Conservation (phyloP, 768 basidiomycete species). For the Pholiota conissans region DNA sequence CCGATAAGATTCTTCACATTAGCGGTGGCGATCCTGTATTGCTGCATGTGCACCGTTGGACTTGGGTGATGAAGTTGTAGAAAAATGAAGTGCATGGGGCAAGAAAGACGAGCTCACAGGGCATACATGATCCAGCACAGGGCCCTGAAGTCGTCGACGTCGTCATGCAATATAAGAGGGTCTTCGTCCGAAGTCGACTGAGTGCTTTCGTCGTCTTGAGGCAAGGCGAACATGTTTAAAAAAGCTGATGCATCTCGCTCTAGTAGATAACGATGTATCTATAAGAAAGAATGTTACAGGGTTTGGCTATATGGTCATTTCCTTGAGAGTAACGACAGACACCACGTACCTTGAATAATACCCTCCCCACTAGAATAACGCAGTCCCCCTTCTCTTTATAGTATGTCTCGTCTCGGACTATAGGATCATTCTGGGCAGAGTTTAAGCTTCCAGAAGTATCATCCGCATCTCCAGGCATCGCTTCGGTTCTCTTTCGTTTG, state of each 20-base stretch:
- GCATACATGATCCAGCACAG: constrained; percentile 22
- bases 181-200: constrained; percentile 6
- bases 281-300: neutral
- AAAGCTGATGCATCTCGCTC: constrained; percentile 15
- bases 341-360: constrained; percentile 15
- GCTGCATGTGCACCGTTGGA: neutral
- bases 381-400: constrained; percentile 13
- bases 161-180: constrained; percentile 15
- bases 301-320: too few relatives aligned
- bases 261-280: constrained; percentile 15
- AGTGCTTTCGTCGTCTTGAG: neutral
- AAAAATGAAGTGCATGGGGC: too few relatives aligned
- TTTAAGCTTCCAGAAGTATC: too few relatives aligned
- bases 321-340: neutral
- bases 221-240: constrained; percentile 13
- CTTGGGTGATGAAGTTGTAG: neutral
- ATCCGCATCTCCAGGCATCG: too few relatives aligned
- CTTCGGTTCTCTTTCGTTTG: too few relatives aligned
- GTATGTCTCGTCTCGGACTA: constrained; percentile 3
- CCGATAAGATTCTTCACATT: neutral
- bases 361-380: constrained; percentile 8
- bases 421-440: neutral
- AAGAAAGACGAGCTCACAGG: too few relatives aligned
- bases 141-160: constrained; percentile 16
- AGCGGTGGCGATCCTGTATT: neutral